Evolutionary conservation across 2,329 filamentous ascomycete species (phyloP), one percentile per base, ranked within the genome.

Genomic region (Claviceps sorghi): DNA sequence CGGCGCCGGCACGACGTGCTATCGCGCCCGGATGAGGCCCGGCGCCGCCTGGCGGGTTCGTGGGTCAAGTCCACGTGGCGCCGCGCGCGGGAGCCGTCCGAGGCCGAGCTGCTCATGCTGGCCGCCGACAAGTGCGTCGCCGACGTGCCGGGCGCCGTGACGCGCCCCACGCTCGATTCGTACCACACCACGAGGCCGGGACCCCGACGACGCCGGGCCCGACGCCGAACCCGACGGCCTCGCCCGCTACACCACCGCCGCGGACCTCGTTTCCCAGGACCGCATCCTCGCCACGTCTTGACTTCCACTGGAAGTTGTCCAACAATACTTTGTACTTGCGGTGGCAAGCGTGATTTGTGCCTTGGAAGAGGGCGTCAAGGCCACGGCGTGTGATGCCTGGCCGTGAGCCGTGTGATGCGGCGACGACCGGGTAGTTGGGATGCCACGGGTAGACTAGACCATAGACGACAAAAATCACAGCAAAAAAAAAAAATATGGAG

Each of bases 261-360:
- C 55, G 8, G n/a, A 48, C 19, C 52, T 53, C 10, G 47, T 19
- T 13, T 57, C 58, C 42, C 50, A 56, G 26, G 58, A 59, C 30
- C 54, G 57, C 11, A 52, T 58, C 32, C 52, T 58, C 30, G 63
- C 74, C 74, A 77, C 55, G 72, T 77, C 60, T 73, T 74, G 5
- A 74, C 58, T 0, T 75, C 71, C 0, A 64, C 58, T 1, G 72
- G 71, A 2, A 74, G 53, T 21, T 60, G 61, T 13, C 49, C 58
- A 3, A 67, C 59, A 15, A 64, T 58, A 15, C 21, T 54, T 9
- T 69, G 55, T 5, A 74, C 57, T 15, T 64, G 60, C 2, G 60
- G 57, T 0, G 72, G 73, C 1, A 78, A n/a, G 53, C 41, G 46
- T 52, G 40, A 50, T 51, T 50, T 50, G 44, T 40, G 38, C 42